phyloP scores from a whole-genome alignment of 1,139 yeast species.

The Pichia sp. region DNA sequence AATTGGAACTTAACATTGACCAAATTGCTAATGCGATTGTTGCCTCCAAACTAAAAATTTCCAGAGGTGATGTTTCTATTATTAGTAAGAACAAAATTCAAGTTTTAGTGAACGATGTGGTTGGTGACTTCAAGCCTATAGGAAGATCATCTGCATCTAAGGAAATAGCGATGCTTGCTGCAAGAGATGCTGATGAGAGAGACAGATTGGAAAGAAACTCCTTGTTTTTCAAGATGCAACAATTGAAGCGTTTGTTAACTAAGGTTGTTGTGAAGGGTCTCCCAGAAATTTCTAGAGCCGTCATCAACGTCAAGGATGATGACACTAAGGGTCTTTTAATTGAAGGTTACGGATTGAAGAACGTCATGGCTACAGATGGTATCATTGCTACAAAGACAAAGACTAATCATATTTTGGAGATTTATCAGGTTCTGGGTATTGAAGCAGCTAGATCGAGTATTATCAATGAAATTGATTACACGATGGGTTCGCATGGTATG shows the following conservation, averaged over 20 bases:
- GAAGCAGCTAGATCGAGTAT: constrained; percentile 96
- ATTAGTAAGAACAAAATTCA: constrained; percentile 63
- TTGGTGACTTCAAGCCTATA: constrained; percentile 22
- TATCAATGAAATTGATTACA: constrained; percentile 89
- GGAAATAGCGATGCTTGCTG: constrained; percentile 32
- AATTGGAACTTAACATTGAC: constrained; percentile 78
- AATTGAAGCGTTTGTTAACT: constrained; percentile 77
- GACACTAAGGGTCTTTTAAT: constrained; percentile 85
- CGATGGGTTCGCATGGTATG: constrained; percentile 99
- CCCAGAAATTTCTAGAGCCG: constrained; percentile 89
- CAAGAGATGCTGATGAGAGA: constrained; percentile 33
- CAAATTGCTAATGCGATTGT: constrained; percentile 81
- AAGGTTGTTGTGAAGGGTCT: constrained; percentile 88
- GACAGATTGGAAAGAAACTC: constrained; percentile 26
- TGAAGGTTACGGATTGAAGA: constrained; percentile 95
- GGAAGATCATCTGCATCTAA: constrained; percentile 35
- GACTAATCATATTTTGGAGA: constrained; percentile 91
- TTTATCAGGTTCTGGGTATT: constrained; percentile 84
- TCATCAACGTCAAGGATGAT: constrained; percentile 85
- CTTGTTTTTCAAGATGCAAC: constrained; percentile 87
- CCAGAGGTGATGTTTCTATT: constrained; percentile 63
- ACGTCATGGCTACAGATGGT: constrained; percentile 98
- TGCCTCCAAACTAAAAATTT: constrained; percentile 78
- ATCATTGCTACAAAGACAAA: constrained; percentile 80
- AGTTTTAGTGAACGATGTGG: constrained; percentile 67